Evolutionary conservation across 1,139 yeast species (phyloP), one percentile per base, ranked within the genome.

Genomic region (Candida neerlandica): DNA sequence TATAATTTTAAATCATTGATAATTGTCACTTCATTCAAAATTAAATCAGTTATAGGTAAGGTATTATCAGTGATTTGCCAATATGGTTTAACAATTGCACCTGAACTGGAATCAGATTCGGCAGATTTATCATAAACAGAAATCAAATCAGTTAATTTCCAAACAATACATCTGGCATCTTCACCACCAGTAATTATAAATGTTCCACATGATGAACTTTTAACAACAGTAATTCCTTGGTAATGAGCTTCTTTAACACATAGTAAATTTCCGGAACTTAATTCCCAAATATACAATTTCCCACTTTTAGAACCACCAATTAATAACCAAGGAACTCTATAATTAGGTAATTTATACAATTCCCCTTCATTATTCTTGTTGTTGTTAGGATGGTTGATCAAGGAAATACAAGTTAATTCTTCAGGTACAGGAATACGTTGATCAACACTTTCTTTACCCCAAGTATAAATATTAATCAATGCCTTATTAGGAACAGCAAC

Each of bases 381-480:
- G 10, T 38, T 14, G 23, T 15, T 14, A n/a, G 75, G 70, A 40
- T 47, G 30, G 9, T 41, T 19, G 35, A 26, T 23, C 32, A 44
- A 47, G 76, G 78, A 14, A 75, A 75, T 14, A 80, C 71, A 1
- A 12, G 79, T 68, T 43, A 92, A 67, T 49, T 82, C 83, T 65
- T 90, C 98, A 0, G 98, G 97, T 11, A 92, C 75, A 0, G 96
- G 95, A 40, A 92, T 77, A 57, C 87, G 79, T 66, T 92, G 97
- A 54, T 86, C 90, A 0, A 89, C 83, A 10, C 89, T 78, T 61
- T 94, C 98, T 62, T 89, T 87, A 5, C 87, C 85, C 75, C 86
- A 81, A 2, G 83, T 70, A 63, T 90, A 92, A 1, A 87, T 86
- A 55, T 86, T 85, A 34, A 92, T 69, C 50, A 89, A 68, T 0